These are phyloP conservation scores for Chloris gayana DNA, from an alignment of 176 grass and related monocot genomes.

Conservation along the genomic window DNA sequence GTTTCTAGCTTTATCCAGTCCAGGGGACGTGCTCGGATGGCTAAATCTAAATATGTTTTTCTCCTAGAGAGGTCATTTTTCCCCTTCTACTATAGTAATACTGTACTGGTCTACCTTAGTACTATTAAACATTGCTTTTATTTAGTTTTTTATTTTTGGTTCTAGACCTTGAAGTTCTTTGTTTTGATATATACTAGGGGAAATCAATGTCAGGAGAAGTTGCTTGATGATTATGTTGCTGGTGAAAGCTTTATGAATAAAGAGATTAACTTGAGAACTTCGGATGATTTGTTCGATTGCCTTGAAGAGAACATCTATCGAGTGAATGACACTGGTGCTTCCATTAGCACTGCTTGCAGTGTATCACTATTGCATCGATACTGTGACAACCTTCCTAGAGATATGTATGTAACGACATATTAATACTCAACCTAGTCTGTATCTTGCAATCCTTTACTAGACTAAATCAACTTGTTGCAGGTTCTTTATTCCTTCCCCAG, in stretches of 20 bases:
- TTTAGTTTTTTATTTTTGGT: conserved; percentile 24
- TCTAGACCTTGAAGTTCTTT: conserved; percentile 6
- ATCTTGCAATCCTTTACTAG: conserved; percentile 16
- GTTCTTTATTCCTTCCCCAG: conserved; percentile 76
- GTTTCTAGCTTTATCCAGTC: conserved; percentile 94
- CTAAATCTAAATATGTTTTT: conserved; percentile 79
- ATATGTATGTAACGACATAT: conserved; percentile 62
- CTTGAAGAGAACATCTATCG: conserved; percentile 72
- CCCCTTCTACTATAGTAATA: background rate
- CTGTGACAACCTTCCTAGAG: conserved; percentile 84
- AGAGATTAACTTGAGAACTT: conserved; percentile 70
- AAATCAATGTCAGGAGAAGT: conserved; percentile 71
- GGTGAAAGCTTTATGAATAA: conserved; percentile 86
- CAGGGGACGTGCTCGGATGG: conserved; percentile 88
- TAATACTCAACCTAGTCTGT: conserved; percentile 19
- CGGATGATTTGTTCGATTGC: conserved; percentile 76
- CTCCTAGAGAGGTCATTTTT: conserved; percentile 79
- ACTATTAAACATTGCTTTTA: conserved; percentile 13
- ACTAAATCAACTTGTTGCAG: conserved; percentile 58
- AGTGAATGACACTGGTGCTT: conserved; percentile 78
- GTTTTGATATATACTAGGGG: conserved; percentile 58
- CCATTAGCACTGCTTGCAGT: conserved; percentile 83
- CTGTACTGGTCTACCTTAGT: background rate
- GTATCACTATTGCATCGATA: conserved; percentile 86
- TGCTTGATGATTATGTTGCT: conserved; percentile 68